Base-by-base conservation (phyloP, 2,329 filamentous ascomycete genomes). In the Didymella glomerata region DNA sequence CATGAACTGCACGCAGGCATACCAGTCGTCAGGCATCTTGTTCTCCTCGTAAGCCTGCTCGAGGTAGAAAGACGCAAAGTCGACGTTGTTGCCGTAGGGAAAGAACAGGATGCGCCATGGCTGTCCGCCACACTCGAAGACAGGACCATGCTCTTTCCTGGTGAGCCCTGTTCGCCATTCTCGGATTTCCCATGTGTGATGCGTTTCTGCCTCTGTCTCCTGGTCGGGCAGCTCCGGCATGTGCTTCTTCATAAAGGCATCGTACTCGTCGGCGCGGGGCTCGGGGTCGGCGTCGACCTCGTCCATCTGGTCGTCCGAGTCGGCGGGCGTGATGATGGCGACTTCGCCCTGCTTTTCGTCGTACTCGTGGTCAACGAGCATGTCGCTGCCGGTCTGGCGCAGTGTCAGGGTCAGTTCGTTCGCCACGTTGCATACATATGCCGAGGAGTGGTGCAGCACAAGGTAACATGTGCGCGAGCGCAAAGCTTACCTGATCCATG, bases 21-120 rank as follows among this genome's bases (percentile, higher is more conserved):
- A 95, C 92, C 94, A 99, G 74, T 96, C 91, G 44, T 97, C 91
- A 13, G 94, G 92, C 54, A 76, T 68, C 11, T 94, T 85, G 61
- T 87, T 86, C 20, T 90, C 83, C 28, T 92, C 90, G 79, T 91
- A 97, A 44, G 92, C 95, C 77, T 98, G 95, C 77, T 99, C 95
- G 22, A 99, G 86, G 77, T 98, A 99, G 76, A 99, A 92, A 6
- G 95, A 98, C 46, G 90, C 92, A 72, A 92, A 90, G 66, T 98
- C 94, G 55, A 93, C 91, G 67, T 96, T 94, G 77, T 99, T 99
- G 50, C 95, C 95, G 64, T 89, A 93, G 0, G 95, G 94, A 73
- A 99, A 99, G 76, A 99, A 93, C 14, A 99, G 85, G 69, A 98
- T 90, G 71, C 94, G 90, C 95, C 95, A 99, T 76, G 94, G 95